phyloP scores from a whole-genome alignment of 1,284 basidiomycete genomes.

The Sporisorium reilianum region DNA sequence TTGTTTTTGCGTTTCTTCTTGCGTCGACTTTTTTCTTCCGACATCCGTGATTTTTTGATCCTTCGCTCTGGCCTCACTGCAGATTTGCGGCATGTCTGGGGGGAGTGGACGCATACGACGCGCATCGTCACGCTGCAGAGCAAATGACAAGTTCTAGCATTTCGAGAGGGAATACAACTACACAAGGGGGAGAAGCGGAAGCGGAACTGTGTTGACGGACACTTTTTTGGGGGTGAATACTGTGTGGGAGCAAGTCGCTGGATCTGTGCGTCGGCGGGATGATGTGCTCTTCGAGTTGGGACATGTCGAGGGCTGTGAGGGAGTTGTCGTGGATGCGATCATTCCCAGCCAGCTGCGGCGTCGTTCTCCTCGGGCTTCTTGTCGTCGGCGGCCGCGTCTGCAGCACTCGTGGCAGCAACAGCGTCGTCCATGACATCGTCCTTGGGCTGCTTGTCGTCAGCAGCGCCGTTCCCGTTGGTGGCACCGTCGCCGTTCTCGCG shows the following conservation, averaged over 20 bases:
- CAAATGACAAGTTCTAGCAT: conserved; percentile 5
- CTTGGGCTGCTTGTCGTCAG: conserved; percentile 16
- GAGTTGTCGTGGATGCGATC: no score
- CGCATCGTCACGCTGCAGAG: no score
- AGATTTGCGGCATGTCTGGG: no score
- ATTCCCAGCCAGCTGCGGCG: conserved; percentile 15
- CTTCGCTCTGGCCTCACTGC: no score
- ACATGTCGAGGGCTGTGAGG: no score
- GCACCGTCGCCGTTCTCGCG: conserved; percentile 33
- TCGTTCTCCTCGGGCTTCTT: conserved; percentile 18
- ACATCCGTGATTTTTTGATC: not conserved
- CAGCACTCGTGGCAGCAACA: not conserved
- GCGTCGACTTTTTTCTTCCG: not conserved
- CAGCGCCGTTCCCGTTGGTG: conserved; percentile 16
- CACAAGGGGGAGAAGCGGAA: conserved; percentile 1
- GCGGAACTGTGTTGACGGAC: not conserved
- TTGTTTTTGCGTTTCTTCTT: not conserved
- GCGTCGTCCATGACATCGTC: conserved; percentile 16
- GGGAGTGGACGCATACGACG: not conserved
- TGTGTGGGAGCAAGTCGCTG: not conserved
- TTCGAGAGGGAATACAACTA: conserved; percentile 14
- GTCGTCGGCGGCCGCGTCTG: conserved; percentile 13
- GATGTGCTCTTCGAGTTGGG: no score
- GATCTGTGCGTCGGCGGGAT: no score
- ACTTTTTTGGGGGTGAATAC: not conserved